Evolutionary conservation across 495 filamentous ascomycete genomes (phyloP).

Genomic region (Neurospora discreta): DNA sequence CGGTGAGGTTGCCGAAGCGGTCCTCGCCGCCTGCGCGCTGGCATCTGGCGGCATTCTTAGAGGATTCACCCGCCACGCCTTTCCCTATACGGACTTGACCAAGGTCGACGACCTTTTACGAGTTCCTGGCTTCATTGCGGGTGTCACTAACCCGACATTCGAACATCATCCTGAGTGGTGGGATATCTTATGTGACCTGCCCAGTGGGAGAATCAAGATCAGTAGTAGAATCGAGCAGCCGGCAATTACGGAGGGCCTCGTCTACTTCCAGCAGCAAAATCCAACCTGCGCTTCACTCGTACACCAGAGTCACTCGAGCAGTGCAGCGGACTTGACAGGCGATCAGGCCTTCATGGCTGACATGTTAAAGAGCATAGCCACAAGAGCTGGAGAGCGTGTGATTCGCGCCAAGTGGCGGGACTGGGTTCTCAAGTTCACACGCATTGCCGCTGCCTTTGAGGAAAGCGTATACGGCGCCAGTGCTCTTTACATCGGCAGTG

Average conservation of each 20-base stretch:
- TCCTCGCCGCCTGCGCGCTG: slow-evolving; percentile 84
- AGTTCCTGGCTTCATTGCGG: slow-evolving; percentile 95
- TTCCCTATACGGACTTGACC: slow-evolving; percentile 95
- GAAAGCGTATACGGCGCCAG: slow-evolving; percentile 87
- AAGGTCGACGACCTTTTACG: slow-evolving; percentile 95
- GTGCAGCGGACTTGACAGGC: slow-evolving; percentile 59
- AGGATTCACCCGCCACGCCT: slow-evolving; percentile 94
- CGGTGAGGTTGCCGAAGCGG: slow-evolving; percentile 88
- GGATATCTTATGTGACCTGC: slow-evolving; percentile 92
- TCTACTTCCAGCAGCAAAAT: slow-evolving; percentile 78
- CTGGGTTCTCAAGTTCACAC: slow-evolving; percentile 83
- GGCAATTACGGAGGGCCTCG: slow-evolving; percentile 65
- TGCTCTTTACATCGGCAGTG: slow-evolving; percentile 77
- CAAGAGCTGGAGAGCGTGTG: slow-evolving; percentile 79
- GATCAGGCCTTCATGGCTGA: slow-evolving; percentile 84
- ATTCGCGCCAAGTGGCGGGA: slow-evolving; percentile 83
- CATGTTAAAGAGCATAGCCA: slow-evolving; percentile 68
- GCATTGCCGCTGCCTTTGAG: slow-evolving; percentile 87
- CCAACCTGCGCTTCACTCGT: slow-evolving; percentile 40
- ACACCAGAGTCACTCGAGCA: slow-evolving; percentile 22
- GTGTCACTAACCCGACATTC: slow-evolving; percentile 95
- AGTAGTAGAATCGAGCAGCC: slow-evolving; percentile 68
- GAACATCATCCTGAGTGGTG: slow-evolving; percentile 95
- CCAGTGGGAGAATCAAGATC: slow-evolving; percentile 88
- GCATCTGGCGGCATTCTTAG: slow-evolving; percentile 89